Evolutionary conservation across 2,329 filamentous ascomycete genomes (phyloP).

Genomic region (Simplicillium sp.): DNA sequence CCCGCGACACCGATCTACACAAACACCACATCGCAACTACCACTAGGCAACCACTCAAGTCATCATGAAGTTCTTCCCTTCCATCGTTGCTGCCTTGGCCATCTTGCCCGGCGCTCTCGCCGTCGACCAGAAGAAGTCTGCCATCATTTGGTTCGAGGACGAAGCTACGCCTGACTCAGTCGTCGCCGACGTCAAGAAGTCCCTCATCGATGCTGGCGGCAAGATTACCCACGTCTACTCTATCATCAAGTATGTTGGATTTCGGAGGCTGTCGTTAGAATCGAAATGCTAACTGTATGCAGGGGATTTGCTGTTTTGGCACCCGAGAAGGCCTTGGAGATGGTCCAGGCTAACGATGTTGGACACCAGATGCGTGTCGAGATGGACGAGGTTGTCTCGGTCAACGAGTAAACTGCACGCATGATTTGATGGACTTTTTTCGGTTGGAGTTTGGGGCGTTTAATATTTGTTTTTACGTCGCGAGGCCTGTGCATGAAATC

Average conservation of each 20-base stretch:
- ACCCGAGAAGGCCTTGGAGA: constrained; percentile 58
- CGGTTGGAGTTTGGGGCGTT: background rate
- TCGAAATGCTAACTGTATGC: constrained; percentile 15
- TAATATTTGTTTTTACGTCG: too few relatives aligned
- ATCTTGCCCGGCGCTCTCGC: constrained; percentile 49
- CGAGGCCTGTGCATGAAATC: too few relatives aligned
- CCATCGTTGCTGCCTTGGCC: constrained; percentile 46
- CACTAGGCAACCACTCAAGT: too few relatives aligned
- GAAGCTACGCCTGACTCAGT: constrained; percentile 55
- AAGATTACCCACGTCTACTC: constrained; percentile 71
- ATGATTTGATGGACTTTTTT: too few relatives aligned
- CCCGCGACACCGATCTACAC: too few relatives aligned
- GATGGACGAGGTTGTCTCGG: constrained; percentile 61
- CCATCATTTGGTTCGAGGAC: constrained; percentile 70
- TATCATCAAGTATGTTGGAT: constrained; percentile 50
- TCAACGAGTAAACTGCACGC: constrained; percentile 11
- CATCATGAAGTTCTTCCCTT: constrained; percentile 54
- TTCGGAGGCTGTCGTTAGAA: background rate
- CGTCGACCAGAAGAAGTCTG: constrained; percentile 58
- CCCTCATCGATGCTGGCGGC: constrained; percentile 61
- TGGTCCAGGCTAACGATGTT: constrained; percentile 53
- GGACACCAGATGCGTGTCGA: constrained; percentile 49
- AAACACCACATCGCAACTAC: too few relatives aligned
- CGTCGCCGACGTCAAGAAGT: constrained; percentile 60
- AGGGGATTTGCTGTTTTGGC: constrained; percentile 74